Evolutionary conservation across 2,329 filamentous ascomycete species (phyloP).

Genomic region (Alternaria burnsii): DNA sequence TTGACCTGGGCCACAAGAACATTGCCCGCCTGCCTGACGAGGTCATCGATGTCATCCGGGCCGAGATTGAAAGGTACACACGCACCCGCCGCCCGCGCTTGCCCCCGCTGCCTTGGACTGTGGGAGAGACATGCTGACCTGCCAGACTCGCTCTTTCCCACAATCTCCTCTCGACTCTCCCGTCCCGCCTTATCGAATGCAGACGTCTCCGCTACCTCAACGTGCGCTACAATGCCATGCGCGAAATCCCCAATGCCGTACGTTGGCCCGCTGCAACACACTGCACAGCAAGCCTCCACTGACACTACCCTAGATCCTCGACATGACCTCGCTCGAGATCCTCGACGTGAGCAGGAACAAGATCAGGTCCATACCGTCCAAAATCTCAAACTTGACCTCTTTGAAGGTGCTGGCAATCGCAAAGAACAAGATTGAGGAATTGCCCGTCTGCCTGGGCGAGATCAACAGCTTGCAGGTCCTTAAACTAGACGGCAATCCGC

Average conservation of each 20-base stretch:
- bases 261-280: constrained; percentile 40
- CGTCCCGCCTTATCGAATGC: constrained; percentile 76
- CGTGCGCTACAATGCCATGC: constrained; percentile 77
- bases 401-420: constrained; percentile 89
- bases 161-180: constrained; percentile 76
- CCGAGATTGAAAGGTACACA: constrained; percentile 73
- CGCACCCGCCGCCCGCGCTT: constrained; percentile 2
- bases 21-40: constrained; percentile 77
- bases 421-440: constrained; percentile 83
- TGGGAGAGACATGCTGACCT: constrained; percentile 4
- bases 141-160: constrained; percentile 80
- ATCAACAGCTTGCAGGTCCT: constrained; percentile 90
- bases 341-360: constrained; percentile 91
- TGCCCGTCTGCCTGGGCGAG: constrained; percentile 85
- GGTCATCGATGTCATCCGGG: constrained; percentile 77
- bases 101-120: background rate
- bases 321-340: constrained; percentile 87
- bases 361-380: constrained; percentile 77
- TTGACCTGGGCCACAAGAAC: constrained; percentile 78
- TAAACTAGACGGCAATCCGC: constrained; percentile 87
- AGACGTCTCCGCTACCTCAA: constrained; percentile 82
- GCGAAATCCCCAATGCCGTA: constrained; percentile 71
- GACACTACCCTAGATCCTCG: constrained; percentile 72
- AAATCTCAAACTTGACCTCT: constrained; percentile 81
- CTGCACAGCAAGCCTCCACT: constrained; percentile 8